These are phyloP conservation scores for Xerocomus brunneocitrinus DNA, from an alignment of 768 basidiomycete genomes.

Conservation along the genomic window DNA sequence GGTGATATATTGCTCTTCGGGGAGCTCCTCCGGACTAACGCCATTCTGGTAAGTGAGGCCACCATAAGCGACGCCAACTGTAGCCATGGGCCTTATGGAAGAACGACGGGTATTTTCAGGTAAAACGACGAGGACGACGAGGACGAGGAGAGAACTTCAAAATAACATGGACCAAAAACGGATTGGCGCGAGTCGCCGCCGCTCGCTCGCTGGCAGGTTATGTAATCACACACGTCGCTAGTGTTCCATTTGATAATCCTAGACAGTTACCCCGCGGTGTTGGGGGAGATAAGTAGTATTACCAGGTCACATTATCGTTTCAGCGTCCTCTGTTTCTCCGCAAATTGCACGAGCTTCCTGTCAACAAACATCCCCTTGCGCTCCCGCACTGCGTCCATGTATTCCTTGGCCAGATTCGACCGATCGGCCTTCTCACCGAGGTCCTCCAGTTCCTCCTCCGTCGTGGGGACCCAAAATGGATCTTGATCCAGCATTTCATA, in stretches of 20 bases:
- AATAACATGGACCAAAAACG: constrained; percentile 14
- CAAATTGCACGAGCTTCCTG: constrained; percentile 89
- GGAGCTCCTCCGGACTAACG: constrained; percentile 26
- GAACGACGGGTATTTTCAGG: background rate
- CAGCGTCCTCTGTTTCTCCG: constrained; percentile 94
- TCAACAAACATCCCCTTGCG: constrained; percentile 96
- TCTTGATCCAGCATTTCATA: constrained; percentile 93
- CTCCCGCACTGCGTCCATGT: constrained; percentile 87
- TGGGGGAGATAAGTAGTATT: background rate
- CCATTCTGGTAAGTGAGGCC: constrained; percentile 18
- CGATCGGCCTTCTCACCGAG: constrained; percentile 94
- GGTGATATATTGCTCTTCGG: constrained; percentile 56
- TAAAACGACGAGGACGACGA: constrained; percentile 10
- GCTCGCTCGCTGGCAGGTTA: constrained; percentile 16
- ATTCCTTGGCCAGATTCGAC: constrained; percentile 87
- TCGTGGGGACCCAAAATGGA: constrained; percentile 98
- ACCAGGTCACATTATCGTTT: constrained; percentile 41
- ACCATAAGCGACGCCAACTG: constrained; percentile 22
- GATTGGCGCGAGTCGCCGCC: constrained; percentile 5
- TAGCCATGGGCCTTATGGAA: constrained; percentile 22
- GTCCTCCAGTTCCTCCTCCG: constrained; percentile 95
- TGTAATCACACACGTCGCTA: constrained; percentile 22
- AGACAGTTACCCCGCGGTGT: background rate
- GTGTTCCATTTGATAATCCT: constrained; percentile 10
- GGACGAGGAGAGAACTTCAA: constrained; percentile 7